A percentile compares a stretch with the other conserved stretches of the same genome.
Conservation (phyloP, 73 alveolate species). For the Paramecium biaurelia region DNA sequence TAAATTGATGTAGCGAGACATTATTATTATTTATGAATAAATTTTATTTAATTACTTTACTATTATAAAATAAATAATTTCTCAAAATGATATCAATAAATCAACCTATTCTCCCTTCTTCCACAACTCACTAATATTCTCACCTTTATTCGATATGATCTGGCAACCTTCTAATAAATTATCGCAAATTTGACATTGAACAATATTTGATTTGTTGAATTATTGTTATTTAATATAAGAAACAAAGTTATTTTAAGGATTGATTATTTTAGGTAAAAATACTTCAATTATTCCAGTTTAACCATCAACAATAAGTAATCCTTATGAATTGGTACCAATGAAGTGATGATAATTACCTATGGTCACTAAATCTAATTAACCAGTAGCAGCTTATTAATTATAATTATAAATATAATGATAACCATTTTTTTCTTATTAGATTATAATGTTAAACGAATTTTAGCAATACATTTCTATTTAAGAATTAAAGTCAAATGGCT, state of each 20-base stretch:
- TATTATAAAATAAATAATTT: not conserved
- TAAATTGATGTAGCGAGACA: constrained; percentile 26
- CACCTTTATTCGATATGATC: not conserved
- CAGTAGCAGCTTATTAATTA: not conserved
- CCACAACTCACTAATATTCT: not conserved
- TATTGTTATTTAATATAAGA: not conserved
- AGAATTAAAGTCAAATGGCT: not conserved
- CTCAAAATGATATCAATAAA: constrained; percentile 2
- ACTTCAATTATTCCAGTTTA: not conserved
- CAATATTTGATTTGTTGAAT: not conserved
- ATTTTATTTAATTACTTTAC: not conserved
- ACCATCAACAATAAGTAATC: not conserved
- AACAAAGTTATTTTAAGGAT: not conserved
- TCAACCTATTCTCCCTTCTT: not conserved
- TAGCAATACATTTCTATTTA: not conserved
- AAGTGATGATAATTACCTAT: not conserved
- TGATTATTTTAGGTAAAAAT: not conserved
- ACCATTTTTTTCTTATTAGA: not conserved
- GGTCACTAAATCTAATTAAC: not conserved
- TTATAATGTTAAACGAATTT: not conserved
- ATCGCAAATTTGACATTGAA: not conserved
- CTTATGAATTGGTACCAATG: not conserved
- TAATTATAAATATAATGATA: not conserved
- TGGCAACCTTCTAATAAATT: not conserved
- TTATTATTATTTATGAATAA: not conserved